phyloP scores from a whole-genome alignment of 768 basidiomycete species.

The Lactarius deliciosus region DNA sequence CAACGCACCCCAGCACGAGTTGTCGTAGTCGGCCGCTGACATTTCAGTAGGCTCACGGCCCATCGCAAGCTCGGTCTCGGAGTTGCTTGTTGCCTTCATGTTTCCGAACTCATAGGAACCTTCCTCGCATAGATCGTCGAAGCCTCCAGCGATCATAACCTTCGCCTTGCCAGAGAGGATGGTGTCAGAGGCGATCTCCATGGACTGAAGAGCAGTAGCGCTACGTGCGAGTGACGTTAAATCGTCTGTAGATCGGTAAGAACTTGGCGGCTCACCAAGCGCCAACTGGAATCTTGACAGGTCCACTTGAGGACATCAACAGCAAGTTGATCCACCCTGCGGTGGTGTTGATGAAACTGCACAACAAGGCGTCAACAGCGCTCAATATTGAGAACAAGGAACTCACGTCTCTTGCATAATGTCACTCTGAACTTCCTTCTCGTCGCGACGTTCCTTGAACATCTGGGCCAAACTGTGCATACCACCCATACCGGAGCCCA shows the following conservation, averaged over 20 bases:
- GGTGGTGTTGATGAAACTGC: slow-evolving; percentile 97
- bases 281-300: slow-evolving; percentile 98
- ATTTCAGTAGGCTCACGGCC: slow-evolving; percentile 99
- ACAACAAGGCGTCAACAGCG: slow-evolving; percentile 5
- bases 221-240: slow-evolving; percentile 39
- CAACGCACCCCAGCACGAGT: slow-evolving; percentile 86
- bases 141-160: slow-evolving; percentile 98
- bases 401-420: slow-evolving; percentile 96
- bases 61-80: slow-evolving; percentile 97
- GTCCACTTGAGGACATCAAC: slow-evolving; percentile 92
- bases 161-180: slow-evolving; percentile 96
- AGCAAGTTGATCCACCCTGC: slow-evolving; percentile 98
- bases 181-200: slow-evolving; percentile 97
- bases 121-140: slow-evolving; percentile 97
- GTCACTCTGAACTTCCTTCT: slow-evolving; percentile 97
- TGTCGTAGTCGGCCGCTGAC: slow-evolving; percentile 94
- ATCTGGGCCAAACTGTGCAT: slow-evolving; percentile 87
- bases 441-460: slow-evolving; percentile 99
- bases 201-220: slow-evolving; percentile 94
- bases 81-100: slow-evolving; percentile 99
- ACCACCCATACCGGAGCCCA: slow-evolving; percentile 99
- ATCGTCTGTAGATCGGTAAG: slow-evolving; percentile 17
- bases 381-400: neutral
- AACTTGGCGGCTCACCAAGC: slow-evolving; percentile 67
- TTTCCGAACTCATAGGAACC: slow-evolving; percentile 99